Percentiles rank a stretch among this genome's conserved stretches.
These are phyloP conservation scores for Raddia guianensis DNA, from an alignment of 176 grass and related monocot species.

Conservation along the genomic window DNA sequence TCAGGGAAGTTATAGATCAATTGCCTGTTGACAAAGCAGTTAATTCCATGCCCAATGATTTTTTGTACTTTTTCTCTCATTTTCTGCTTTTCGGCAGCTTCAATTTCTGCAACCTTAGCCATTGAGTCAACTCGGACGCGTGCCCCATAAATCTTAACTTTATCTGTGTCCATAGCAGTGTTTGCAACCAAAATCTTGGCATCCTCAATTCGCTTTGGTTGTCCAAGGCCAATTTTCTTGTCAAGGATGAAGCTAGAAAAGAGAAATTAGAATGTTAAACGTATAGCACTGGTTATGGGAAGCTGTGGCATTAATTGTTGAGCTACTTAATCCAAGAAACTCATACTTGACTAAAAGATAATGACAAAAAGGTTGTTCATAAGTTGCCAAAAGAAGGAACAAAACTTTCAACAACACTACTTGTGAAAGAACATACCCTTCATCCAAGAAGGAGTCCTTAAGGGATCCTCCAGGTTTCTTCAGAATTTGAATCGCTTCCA, in stretches of 20 bases:
- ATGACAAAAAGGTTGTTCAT: background rate
- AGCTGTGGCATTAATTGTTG: background rate
- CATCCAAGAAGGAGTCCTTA: conserved; percentile 97
- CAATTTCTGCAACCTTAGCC: conserved; percentile 90
- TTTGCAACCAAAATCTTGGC: conserved; percentile 97
- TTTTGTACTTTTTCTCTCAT: conserved; percentile 98
- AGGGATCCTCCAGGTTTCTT: conserved; percentile 99
- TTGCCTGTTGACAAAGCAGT: conserved; percentile 92
- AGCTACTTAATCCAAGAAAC: background rate
- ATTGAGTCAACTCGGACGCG: conserved; percentile 92
- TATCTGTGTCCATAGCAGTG: conserved; percentile 98
- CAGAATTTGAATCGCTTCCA: conserved; percentile 95
- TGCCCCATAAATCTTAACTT: conserved; percentile 97
- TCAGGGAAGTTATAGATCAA: conserved; percentile 98
- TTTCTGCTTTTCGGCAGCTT: conserved; percentile 93
- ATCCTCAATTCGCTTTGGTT: conserved; percentile 91
- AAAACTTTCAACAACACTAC: background rate
- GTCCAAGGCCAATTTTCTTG: conserved; percentile 98
- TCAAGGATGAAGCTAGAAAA: conserved; percentile 90
- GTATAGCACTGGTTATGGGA: background rate
- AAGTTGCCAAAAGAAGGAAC: background rate
- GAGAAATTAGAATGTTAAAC: background rate
- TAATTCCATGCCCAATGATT: conserved; percentile 86
- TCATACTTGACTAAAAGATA: background rate
- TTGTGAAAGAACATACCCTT: conserved; percentile 70